Conservation (phyloP, 441 rosid species). For the Croton laevigatus region DNA sequence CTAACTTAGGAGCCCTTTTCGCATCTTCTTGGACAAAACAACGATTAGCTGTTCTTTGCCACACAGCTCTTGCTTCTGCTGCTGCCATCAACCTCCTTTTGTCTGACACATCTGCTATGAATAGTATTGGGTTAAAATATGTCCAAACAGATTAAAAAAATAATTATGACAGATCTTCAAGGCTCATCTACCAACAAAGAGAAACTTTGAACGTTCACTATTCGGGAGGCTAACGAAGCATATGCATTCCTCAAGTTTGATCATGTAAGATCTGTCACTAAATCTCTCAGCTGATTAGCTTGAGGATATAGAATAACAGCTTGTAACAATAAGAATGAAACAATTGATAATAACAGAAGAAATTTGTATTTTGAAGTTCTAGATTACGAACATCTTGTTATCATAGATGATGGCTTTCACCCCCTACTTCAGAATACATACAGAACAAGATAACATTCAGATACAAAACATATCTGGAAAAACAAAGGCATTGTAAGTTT, state of each 20-base stretch:
- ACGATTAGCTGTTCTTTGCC: slow-evolving; percentile 96
- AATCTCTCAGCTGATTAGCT: not conserved
- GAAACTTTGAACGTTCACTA: not conserved
- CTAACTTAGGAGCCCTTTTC: slow-evolving; percentile 93
- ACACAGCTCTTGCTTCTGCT: slow-evolving; percentile 89
- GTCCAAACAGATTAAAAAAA: not conserved
- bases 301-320: not conserved
- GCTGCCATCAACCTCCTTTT: slow-evolving; percentile 62
- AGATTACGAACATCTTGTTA: too few relatives aligned
- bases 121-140: slow-evolving; percentile 17
- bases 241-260: not conserved
- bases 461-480: not conserved
- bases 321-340: not conserved
- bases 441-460: not conserved
- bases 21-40: slow-evolving; percentile 99
- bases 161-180: not conserved
- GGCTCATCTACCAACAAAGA: not conserved
- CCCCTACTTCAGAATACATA: not conserved
- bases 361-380: not conserved
- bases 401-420: not conserved
- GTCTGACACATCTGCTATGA: slow-evolving; percentile 31
- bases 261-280: not conserved
- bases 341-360: not conserved
- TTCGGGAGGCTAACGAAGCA: too few relatives aligned
- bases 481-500: not conserved